Percentiles rank a stretch among this genome's conserved stretches.
Conservation (phyloP, 2,329 filamentous ascomycete species). For the Colletotrichum tabaci region DNA sequence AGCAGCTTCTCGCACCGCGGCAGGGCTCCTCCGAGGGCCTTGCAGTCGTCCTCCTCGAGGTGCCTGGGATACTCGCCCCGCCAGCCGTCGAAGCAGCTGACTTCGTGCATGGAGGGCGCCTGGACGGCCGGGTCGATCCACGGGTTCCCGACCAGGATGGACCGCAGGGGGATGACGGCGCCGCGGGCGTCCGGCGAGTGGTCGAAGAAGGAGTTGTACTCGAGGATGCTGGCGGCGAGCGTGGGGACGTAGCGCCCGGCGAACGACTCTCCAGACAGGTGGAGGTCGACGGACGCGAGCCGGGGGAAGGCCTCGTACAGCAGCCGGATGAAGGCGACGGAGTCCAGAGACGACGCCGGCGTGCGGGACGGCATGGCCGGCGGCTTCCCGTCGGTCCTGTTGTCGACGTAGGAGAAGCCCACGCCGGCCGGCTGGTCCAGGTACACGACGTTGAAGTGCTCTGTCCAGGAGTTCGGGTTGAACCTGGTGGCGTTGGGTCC, state of each 20-base stretch:
- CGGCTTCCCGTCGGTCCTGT: background rate
- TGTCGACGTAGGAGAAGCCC: slow-evolving; percentile 43
- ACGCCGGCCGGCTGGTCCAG: slow-evolving; percentile 43
- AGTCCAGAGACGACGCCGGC: slow-evolving; percentile 8
- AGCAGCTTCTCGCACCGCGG: slow-evolving; percentile 12
- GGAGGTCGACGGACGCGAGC: slow-evolving; percentile 4
- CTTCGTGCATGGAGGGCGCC: slow-evolving; percentile 20
- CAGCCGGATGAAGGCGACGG: slow-evolving; percentile 19
- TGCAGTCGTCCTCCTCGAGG: slow-evolving; percentile 14
- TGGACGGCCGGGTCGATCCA: slow-evolving; percentile 23
- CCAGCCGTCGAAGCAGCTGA: slow-evolving; percentile 9
- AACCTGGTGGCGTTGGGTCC: slow-evolving; percentile 60
- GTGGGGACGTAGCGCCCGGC: slow-evolving; percentile 24
- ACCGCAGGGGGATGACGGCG: slow-evolving; percentile 13
- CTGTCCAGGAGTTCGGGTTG: slow-evolving; percentile 74
- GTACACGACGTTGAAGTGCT: slow-evolving; percentile 53
- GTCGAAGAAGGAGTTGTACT: slow-evolving; percentile 22
- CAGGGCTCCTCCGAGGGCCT: background rate
- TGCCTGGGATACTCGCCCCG: slow-evolving; percentile 1
- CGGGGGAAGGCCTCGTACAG: slow-evolving; percentile 21
- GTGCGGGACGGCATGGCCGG: background rate
- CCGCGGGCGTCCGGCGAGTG: background rate
- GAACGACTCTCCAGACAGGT: slow-evolving; percentile 23
- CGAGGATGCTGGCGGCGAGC: slow-evolving; percentile 11
- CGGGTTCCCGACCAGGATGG: slow-evolving; percentile 22